A percentile compares a stretch with the other conserved stretches of the same genome.
Evolutionary conservation across 2,329 filamentous ascomycete genomes (phyloP).

Genomic region (Fusarium liriodendri): DNA sequence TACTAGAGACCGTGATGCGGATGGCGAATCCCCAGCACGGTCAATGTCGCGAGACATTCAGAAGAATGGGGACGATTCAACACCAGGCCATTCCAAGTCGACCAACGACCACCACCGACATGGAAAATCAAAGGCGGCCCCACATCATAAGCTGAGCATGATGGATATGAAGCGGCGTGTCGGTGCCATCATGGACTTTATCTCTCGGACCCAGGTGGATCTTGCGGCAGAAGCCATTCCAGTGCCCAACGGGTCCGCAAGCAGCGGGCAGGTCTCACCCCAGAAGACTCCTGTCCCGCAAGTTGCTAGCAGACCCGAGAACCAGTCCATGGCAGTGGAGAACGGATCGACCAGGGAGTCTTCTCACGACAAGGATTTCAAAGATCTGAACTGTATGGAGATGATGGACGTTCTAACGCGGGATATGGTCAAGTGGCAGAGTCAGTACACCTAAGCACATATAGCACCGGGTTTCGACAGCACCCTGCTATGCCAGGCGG

Average conservation of each 20-base stretch:
- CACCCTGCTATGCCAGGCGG: neutral
- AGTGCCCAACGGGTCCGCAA: constrained; percentile 53
- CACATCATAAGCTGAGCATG: constrained; percentile 80
- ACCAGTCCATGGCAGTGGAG: constrained; percentile 38
- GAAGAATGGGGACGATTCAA: constrained; percentile 51
- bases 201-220: constrained; percentile 88
- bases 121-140: constrained; percentile 61
- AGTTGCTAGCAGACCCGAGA: constrained; percentile 49
- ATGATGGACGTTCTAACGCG: constrained; percentile 92
- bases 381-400: constrained; percentile 80
- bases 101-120: constrained; percentile 64
- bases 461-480: neutral
- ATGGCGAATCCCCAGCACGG: constrained; percentile 68
- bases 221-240: constrained; percentile 74
- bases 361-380: constrained; percentile 68
- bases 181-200: constrained; percentile 87
- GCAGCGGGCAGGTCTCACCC: constrained; percentile 55
- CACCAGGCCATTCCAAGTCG: constrained; percentile 49
- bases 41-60: constrained; percentile 64
- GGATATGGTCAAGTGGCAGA: constrained; percentile 87
- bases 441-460: constrained; percentile 65
- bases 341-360: constrained; percentile 40
- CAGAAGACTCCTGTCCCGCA: constrained; percentile 51
- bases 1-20: constrained; percentile 76
- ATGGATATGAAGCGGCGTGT: constrained; percentile 89